Conservation (phyloP, 2,329 filamentous ascomycete species). For the Metarhizium robertsii region DNA sequence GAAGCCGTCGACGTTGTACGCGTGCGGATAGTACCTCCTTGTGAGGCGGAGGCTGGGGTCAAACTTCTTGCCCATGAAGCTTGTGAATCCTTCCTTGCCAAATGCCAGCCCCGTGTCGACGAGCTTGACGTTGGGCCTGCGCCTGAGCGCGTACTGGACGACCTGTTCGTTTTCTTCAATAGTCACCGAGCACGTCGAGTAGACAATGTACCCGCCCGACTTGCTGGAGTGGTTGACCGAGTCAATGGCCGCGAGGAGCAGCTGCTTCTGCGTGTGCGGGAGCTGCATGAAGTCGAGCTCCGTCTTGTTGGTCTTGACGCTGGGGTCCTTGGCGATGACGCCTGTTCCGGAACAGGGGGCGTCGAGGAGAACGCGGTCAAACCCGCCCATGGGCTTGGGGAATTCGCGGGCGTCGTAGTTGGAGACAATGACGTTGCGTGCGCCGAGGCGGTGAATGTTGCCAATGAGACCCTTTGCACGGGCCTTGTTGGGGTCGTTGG, state of each 20-base stretch:
- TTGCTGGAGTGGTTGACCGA: constrained; percentile 86
- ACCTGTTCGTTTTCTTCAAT: constrained; percentile 87
- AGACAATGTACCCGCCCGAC: constrained; percentile 90
- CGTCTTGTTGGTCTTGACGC: constrained; percentile 97
- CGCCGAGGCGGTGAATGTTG: constrained; percentile 91
- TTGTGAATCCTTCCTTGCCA: constrained; percentile 85
- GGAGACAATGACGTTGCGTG: constrained; percentile 89
- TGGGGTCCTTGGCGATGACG: constrained; percentile 93
- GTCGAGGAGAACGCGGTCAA: constrained; percentile 89
- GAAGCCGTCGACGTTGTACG: constrained; percentile 96
- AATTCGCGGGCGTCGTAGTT: constrained; percentile 94
- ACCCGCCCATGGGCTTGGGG: constrained; percentile 88
- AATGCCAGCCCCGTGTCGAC: constrained; percentile 88
- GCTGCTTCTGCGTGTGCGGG: constrained; percentile 89
- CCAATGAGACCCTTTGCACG: constrained; percentile 96
- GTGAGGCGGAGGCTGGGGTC: constrained; percentile 76
- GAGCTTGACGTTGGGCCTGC: constrained; percentile 86
- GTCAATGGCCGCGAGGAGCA: constrained; percentile 87
- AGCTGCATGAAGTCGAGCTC: constrained; percentile 90
- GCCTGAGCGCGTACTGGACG: constrained; percentile 84
- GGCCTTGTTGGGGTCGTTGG: constrained; percentile 90
- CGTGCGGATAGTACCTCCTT: constrained; percentile 79
- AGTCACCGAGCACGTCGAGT: constrained; percentile 92
- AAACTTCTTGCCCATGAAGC: constrained; percentile 86
- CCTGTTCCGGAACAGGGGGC: constrained; percentile 94